Percentiles rank a stretch among this genome's conserved stretches.
These are phyloP conservation scores for Crucibulum laeve DNA, from an alignment of 768 basidiomycete genomes.

Conservation along the genomic window DNA sequence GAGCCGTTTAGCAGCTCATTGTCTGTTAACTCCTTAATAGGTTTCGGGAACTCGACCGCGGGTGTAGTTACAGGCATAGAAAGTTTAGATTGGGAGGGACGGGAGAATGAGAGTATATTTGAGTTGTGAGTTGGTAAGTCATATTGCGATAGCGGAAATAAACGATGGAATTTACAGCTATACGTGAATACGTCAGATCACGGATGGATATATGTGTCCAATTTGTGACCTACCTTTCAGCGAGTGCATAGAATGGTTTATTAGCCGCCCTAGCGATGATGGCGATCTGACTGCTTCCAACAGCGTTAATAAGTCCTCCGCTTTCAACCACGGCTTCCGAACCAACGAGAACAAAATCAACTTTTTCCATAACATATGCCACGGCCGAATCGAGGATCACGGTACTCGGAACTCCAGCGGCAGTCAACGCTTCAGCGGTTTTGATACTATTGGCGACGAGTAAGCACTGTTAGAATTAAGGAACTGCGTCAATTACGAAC, in stretches of 20 bases:
- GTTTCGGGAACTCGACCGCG: slow-evolving; percentile 7
- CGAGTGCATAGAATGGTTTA: slow-evolving; percentile 95
- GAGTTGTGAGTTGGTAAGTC: slow-evolving; percentile 83
- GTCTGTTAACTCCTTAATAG: slow-evolving; percentile 10
- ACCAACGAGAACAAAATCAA: slow-evolving; percentile 93
- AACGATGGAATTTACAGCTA: slow-evolving; percentile 96
- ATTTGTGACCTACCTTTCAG: slow-evolving; percentile 64
- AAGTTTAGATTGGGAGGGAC: slow-evolving; percentile 21
- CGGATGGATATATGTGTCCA: slow-evolving; percentile 14
- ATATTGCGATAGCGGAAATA: slow-evolving; percentile 90
- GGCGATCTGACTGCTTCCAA: slow-evolving; percentile 95
- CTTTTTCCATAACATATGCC: slow-evolving; percentile 94
- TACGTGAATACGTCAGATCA: slow-evolving; percentile 15
- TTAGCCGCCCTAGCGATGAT: slow-evolving; percentile 92
- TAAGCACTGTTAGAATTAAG: slow-evolving; percentile 10
- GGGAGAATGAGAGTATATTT: slow-evolving; percentile 69
- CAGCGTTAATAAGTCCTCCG: slow-evolving; percentile 87
- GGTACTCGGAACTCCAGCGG: slow-evolving; percentile 90
- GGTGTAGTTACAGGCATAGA: slow-evolving; percentile 16
- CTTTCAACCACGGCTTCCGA: slow-evolving; percentile 98
- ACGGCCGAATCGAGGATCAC: slow-evolving; percentile 96
- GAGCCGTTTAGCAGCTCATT: slow-evolving; percentile 6
- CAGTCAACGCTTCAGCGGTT: slow-evolving; percentile 83
- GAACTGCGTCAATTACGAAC: slow-evolving; percentile 37
- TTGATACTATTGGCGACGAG: slow-evolving; percentile 84